A percentile compares a stretch with the other conserved stretches of the same genome.
Conservation (phyloP, 2,329 filamentous ascomycete species). For the Mycosphaerella sp. region DNA sequence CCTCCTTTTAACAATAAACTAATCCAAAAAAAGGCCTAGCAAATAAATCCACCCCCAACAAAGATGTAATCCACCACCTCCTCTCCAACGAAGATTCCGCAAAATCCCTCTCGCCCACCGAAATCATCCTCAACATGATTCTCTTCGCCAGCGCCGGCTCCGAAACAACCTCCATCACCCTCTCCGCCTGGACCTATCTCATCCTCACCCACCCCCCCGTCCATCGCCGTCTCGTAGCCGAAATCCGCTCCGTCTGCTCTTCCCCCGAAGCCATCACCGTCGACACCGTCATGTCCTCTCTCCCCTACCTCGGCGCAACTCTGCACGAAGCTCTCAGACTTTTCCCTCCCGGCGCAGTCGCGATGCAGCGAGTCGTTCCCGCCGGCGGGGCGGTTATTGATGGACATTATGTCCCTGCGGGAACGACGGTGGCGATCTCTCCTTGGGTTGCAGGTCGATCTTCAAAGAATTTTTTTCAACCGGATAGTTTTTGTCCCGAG, state of each 20-base stretch:
- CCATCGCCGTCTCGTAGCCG: not conserved
- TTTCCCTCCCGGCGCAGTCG: not conserved
- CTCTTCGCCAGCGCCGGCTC: conserved; percentile 9
- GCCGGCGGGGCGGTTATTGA: not conserved
- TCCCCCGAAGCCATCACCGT: not conserved
- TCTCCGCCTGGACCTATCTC: conserved; percentile 11
- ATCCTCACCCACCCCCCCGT: conserved; percentile 6
- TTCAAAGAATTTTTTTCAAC: not conserved
- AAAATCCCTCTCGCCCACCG: conserved; percentile 1
- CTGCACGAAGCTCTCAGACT: conserved; percentile 9
- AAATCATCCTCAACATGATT: conserved; percentile 14
- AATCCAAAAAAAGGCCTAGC: not conserved
- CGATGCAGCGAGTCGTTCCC: not conserved
- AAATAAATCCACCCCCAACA: not conserved
- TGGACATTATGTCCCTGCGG: not conserved
- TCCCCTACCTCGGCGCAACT: conserved; percentile 5
- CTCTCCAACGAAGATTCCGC: conserved; percentile 5
- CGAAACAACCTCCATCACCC: conserved; percentile 8
- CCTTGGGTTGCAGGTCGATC: not conserved
- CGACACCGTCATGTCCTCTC: not conserved
- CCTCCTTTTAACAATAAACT: too few species aligned
- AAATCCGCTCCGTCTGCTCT: not conserved
- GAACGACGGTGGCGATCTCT: not conserved
- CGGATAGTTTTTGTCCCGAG: not conserved
- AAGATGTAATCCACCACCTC: not conserved